phyloP scores from a whole-genome alignment of 192 early-diverging fungal genomes.

The Backusella tuberculispora region DNA sequence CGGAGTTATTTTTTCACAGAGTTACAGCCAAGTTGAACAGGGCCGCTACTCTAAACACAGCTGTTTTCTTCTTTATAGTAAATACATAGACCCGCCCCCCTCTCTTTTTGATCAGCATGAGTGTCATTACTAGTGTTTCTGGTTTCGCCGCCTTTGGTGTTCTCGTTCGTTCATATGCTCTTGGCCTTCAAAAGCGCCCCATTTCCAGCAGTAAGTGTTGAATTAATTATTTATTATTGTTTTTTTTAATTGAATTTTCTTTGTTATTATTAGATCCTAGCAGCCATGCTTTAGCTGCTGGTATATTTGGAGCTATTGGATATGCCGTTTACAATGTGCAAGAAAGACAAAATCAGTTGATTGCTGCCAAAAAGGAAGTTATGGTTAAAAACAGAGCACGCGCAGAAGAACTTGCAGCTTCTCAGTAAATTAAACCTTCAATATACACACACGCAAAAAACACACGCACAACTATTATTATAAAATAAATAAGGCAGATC shows the following conservation, averaged over 20 bases:
- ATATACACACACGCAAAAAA: neutral
- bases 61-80: constrained; percentile 13
- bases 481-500: constrained; percentile 6
- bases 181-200: constrained; percentile 47
- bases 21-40: neutral
- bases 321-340: constrained; percentile 41
- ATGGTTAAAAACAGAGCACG: constrained; percentile 44
- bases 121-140: constrained; percentile 39
- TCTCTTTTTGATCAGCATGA: constrained; percentile 32
- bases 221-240: constrained; percentile 16
- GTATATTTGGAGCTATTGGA: constrained; percentile 40
- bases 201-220: constrained; percentile 42
- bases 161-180: constrained; percentile 46
- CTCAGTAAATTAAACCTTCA: constrained; percentile 14
- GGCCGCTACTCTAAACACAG: neutral
- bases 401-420: constrained; percentile 38
- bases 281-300: constrained; percentile 37
- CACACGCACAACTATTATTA: constrained; percentile 7
- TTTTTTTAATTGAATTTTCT: neutral
- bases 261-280: constrained; percentile 31
- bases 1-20: neutral
- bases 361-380: constrained; percentile 41
- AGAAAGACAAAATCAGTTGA: constrained; percentile 37
- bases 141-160: constrained; percentile 50
- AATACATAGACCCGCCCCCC: constrained; percentile 8